Base-by-base conservation (phyloP, 177 flowering plant genomes). In the Tripterygium wilfordii region DNA sequence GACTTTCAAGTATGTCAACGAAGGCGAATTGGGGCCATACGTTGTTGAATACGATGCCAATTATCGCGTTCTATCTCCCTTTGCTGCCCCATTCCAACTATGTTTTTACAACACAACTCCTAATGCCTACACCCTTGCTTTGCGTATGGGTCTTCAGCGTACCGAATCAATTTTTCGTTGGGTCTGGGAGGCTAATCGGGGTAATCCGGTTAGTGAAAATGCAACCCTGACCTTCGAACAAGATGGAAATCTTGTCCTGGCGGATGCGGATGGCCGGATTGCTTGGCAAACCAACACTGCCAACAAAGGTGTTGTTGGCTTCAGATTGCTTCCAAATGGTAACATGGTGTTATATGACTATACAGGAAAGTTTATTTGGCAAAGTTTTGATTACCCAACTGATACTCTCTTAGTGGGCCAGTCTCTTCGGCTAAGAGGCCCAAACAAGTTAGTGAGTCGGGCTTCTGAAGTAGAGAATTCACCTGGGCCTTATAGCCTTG, bases 151-250 rank as follows among this genome's bases (percentile, higher is more conserved):
- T 2, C 24, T 14, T 1, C n/a, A 2, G 0, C 41, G 56, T 3
- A 23, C 64, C 1, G 66, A 57, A 22, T 49, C 61, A 4, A 42
- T 68, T 18, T 6, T 42, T 22, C 64, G 67, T 10, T 75, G 76
- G 76, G 74, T 75, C 2, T 75, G 79, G n/a, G 74, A 75, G 4
- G 80, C 80, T 30, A 75, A 75, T 47, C 54, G 72, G 0, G 68
- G 62, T 14, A 63, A 46, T 43, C 80, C 80, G 0, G 80, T 75
- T 24, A 14, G 62, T 3, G 72, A 71, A 25, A 68, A 71, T 17
- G 74, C 77, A 42, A 63, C 69, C 10, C 26, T 75, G 2, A 7
- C 68, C 0, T 48, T 75, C 12, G 68, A 70, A 2, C 4, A 45
- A 1, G 64, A 75, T 26, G 80, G 80, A 0, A 75, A 75, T 42